Percentiles rank a stretch among this genome's conserved stretches.
Conservation (phyloP, 176 grass and related monocot genomes). For the Zea luxurians region DNA sequence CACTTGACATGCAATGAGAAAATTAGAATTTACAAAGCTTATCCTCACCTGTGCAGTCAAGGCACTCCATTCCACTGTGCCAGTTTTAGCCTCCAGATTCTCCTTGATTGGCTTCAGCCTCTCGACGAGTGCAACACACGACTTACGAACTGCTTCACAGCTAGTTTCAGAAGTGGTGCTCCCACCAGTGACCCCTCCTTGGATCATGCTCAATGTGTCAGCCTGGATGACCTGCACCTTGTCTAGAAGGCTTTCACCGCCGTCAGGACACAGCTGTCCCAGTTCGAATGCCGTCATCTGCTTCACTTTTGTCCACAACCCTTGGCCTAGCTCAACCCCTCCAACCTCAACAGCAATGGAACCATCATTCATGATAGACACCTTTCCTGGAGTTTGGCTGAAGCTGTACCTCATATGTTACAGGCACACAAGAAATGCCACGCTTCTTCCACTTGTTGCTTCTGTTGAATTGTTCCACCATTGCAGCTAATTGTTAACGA, state of each 20-base stretch:
- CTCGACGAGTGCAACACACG: constrained; percentile 53
- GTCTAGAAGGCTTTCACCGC: constrained; percentile 53
- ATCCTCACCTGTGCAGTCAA: constrained; percentile 56
- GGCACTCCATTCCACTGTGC: constrained; percentile 53
- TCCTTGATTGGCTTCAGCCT: constrained; percentile 78
- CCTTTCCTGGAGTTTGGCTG: constrained; percentile 57
- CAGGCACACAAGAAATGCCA: constrained; percentile 84
- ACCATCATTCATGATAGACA: constrained; percentile 82
- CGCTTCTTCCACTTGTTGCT: constrained; percentile 76
- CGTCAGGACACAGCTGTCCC: constrained; percentile 50
- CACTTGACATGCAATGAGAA: background rate
- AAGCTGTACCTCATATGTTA: constrained; percentile 47
- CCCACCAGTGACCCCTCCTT: constrained; percentile 69
- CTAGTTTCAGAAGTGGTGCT: constrained; percentile 88
- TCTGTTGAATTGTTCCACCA: constrained; percentile 55
- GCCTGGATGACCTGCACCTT: constrained; percentile 75
- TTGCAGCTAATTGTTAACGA: background rate
- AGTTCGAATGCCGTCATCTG: constrained; percentile 72
- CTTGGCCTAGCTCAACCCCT: constrained; percentile 83
- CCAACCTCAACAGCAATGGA: constrained; percentile 84
- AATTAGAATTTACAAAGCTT: background rate
- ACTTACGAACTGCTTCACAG: constrained; percentile 60
- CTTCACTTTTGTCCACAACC: constrained; percentile 87
- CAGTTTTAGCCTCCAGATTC: constrained; percentile 42
- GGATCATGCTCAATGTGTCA: constrained; percentile 68